Conservation (phyloP, 345 rosid species). For the Linum usitatissimum region DNA sequence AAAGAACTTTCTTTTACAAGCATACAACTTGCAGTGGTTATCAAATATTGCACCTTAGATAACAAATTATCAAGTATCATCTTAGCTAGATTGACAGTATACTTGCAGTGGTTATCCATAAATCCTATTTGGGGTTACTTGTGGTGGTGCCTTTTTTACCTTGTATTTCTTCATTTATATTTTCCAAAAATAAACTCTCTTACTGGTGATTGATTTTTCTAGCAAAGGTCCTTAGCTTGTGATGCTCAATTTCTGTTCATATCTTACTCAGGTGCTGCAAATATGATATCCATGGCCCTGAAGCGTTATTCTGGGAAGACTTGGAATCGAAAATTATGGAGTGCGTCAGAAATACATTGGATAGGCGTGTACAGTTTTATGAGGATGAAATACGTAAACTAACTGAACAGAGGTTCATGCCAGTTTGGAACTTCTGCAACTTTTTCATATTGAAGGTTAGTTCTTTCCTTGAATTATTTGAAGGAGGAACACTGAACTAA, state of each 20-base stretch:
- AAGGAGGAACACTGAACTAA: slow-evolving; percentile 9
- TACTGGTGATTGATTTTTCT: not conserved
- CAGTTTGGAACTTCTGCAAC: slow-evolving; percentile 93
- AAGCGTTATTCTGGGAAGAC: slow-evolving; percentile 86
- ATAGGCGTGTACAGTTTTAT: slow-evolving; percentile 76
- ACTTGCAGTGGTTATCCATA: not conserved
- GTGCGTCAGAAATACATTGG: slow-evolving; percentile 75
- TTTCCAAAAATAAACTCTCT: not conserved
- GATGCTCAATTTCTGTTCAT: slow-evolving; percentile 17
- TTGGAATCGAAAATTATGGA: slow-evolving; percentile 75
- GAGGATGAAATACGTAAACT: slow-evolving; percentile 97
- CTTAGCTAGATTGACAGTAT: not conserved
- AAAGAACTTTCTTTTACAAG: too few species aligned
- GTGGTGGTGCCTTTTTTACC: not conserved
- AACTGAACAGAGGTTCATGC: slow-evolving; percentile 86
- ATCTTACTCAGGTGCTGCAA: slow-evolving; percentile 78
- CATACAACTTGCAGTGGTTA: too few species aligned
- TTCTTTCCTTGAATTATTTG: slow-evolving; percentile 21
- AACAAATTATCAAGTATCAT: too few species aligned
- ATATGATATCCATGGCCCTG: slow-evolving; percentile 70
- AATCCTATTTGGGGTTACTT: not conserved
- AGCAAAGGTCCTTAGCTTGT: not conserved
- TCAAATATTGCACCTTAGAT: too few species aligned
- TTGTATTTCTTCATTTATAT: not conserved
- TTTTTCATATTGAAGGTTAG: slow-evolving; percentile 91